Conservation (phyloP, 2,329 filamentous ascomycete species). For the Westerdykella sp. region DNA sequence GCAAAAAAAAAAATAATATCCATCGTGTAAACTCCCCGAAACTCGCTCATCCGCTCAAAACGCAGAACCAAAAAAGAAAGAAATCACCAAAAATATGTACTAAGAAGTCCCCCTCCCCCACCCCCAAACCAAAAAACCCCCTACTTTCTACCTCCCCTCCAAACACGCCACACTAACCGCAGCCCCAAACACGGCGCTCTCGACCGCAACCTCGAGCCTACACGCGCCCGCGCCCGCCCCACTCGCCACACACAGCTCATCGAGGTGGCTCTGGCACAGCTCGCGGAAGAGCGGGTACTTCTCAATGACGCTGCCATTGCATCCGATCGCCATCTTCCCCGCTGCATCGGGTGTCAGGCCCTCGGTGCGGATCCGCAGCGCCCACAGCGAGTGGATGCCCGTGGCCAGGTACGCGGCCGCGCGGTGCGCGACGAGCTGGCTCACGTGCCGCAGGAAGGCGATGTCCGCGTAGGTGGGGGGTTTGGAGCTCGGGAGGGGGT, state of each 20-base stretch:
- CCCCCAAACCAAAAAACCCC: neutral
- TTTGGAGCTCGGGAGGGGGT: conserved; percentile 40
- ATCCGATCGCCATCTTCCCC: conserved; percentile 53
- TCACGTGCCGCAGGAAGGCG: conserved; percentile 49
- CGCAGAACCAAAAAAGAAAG: too few species aligned
- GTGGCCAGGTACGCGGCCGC: conserved; percentile 58
- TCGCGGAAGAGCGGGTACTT: conserved; percentile 64
- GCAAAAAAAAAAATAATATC: too few species aligned
- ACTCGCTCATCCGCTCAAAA: too few species aligned
- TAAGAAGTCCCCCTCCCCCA: too few species aligned
- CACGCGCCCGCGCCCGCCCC: conserved; percentile 40
- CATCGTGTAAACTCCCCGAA: too few species aligned
- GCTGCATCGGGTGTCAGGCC: conserved; percentile 31
- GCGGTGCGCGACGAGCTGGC: conserved; percentile 50
- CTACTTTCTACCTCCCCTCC: neutral
- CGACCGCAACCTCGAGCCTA: conserved; percentile 59
- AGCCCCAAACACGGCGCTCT: conserved; percentile 69
- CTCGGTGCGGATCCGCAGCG: conserved; percentile 48
- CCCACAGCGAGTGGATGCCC: conserved; percentile 58
- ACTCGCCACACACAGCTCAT: conserved; percentile 47
- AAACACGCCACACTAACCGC: conserved; percentile 55
- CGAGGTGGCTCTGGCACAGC: conserved; percentile 57
- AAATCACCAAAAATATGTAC: too few species aligned
- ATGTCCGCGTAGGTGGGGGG: conserved; percentile 46
- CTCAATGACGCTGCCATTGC: conserved; percentile 74